phyloP scores from a whole-genome alignment of 1,139 yeast species.

The Spathaspora sp. region DNA sequence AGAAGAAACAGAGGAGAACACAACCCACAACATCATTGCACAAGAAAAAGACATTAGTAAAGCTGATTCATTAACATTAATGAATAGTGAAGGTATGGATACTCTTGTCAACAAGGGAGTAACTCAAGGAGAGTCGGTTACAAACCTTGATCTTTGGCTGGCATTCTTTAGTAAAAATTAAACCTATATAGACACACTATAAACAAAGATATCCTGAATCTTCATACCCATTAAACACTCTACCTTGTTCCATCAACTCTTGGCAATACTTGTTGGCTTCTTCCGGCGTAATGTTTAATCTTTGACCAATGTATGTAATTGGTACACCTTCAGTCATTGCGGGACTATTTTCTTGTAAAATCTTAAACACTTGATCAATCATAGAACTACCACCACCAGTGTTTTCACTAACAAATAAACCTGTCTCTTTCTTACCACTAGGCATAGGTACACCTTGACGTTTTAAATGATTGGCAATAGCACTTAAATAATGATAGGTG shows the following conservation, averaged over 20 bases:
- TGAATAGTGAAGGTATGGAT: constrained; percentile 41
- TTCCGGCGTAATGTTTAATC: constrained; percentile 48
- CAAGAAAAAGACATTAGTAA: constrained; percentile 25
- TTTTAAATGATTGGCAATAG: constrained; percentile 60
- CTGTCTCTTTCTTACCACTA: constrained; percentile 16
- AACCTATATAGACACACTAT: constrained; percentile 15
- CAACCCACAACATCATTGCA: constrained; percentile 4
- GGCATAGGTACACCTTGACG: constrained; percentile 39
- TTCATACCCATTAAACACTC: constrained; percentile 65
- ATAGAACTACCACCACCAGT: constrained; percentile 28
- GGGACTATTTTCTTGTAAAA: constrained; percentile 50
- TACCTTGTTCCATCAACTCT: constrained; percentile 62
- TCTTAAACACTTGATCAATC: constrained; percentile 46
- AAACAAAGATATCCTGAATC: constrained; percentile 59
- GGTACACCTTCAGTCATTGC: constrained; percentile 77
- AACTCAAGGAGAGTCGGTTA: constrained; percentile 56
- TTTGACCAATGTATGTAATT: constrained; percentile 56
- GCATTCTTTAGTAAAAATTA: constrained; percentile 45
- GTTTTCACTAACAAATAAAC: constrained; percentile 50
- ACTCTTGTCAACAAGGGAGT: constrained; percentile 39
- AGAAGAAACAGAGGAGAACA: constrained; percentile 1
- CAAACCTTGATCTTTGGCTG: constrained; percentile 57
- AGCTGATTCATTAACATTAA: constrained; percentile 39
- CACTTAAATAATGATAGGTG: constrained; percentile 72
- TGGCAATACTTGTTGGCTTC: constrained; percentile 51